Percentiles rank a stretch among this genome's conserved stretches.
Evolutionary conservation across 179 eudicot genomes (phyloP).

Genomic region (Silene noctiflora): DNA sequence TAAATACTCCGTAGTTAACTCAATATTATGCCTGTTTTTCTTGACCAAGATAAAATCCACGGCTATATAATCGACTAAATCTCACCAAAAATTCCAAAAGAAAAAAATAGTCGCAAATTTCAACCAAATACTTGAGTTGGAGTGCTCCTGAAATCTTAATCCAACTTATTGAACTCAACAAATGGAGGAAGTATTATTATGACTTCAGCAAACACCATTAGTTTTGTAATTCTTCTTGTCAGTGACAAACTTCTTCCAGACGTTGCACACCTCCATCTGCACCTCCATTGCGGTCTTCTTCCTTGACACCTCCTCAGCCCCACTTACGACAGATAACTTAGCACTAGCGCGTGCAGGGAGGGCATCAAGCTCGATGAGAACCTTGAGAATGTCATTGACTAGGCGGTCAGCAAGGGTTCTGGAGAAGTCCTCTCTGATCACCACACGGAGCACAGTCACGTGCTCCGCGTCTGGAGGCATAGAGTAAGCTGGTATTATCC

Average conservation of each 20-base stretch:
- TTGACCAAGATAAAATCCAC: background rate
- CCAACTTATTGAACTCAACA: slow-evolving; percentile 13
- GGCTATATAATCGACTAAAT: background rate
- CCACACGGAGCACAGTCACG: slow-evolving; percentile 24
- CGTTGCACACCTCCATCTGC: slow-evolving; percentile 38
- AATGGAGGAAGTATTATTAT: background rate
- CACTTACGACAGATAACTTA: slow-evolving; percentile 12
- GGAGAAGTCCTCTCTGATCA: slow-evolving; percentile 25
- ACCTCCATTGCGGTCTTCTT: slow-evolving; percentile 34
- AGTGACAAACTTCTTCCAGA: slow-evolving; percentile 37
- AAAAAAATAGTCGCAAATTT: background rate
- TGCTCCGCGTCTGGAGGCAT: slow-evolving; percentile 25
- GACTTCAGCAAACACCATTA: slow-evolving; percentile 32
- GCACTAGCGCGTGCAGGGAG: slow-evolving; percentile 31
- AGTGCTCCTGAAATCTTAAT: background rate
- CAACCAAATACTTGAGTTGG: background rate
- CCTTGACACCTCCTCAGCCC: background rate
- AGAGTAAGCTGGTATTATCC: slow-evolving; percentile 25
- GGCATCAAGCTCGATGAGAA: slow-evolving; percentile 20
- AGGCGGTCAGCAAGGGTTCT: slow-evolving; percentile 27
- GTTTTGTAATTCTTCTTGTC: slow-evolving; percentile 33
- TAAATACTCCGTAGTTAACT: background rate
- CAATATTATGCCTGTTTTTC: background rate
- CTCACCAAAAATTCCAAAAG: background rate
- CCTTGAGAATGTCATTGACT: slow-evolving; percentile 20